Conservation (phyloP, 345 rosid species). For the Citrus maxima region DNA sequence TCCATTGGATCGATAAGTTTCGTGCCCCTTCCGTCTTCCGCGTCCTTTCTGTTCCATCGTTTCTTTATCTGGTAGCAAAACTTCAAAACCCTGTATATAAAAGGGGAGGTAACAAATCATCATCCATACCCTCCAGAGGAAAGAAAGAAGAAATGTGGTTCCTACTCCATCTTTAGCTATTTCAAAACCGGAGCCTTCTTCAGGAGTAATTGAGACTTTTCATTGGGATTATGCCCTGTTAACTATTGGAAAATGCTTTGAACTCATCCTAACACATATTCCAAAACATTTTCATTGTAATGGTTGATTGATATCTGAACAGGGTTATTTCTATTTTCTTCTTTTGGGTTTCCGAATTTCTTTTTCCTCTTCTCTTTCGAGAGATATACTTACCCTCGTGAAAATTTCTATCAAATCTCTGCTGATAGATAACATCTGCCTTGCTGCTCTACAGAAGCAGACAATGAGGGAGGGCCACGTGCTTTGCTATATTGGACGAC, state of each 20-base stretch:
- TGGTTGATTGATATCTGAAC: not conserved
- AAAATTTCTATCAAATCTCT: constrained; percentile 4
- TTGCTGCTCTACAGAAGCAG: constrained; percentile 61
- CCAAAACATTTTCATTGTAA: not conserved
- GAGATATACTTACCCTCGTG: not conserved
- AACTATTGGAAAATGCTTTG: not conserved
- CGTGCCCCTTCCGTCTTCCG: no score
- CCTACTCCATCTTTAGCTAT: constrained; percentile 57
- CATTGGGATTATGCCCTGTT: not conserved
- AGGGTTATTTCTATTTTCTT: not conserved
- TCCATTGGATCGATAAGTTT: no score
- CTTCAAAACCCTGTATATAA: no score
- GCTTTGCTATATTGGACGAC: constrained; percentile 77
- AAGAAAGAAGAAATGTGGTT: not conserved
- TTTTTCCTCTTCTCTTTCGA: not conserved
- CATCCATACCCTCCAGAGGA: no score
- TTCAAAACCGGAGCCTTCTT: constrained; percentile 41
- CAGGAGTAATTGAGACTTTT: constrained; percentile 28
- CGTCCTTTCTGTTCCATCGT: no score
- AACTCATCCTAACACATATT: not conserved
- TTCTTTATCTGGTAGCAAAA: no score
- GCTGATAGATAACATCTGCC: constrained; percentile 13
- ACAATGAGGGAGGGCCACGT: constrained; percentile 78
- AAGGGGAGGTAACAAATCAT: no score
- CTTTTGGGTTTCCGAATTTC: not conserved